Evolutionary conservation across 73 alveolate species (phyloP).

Genomic region (Uronychia setigera): DNA sequence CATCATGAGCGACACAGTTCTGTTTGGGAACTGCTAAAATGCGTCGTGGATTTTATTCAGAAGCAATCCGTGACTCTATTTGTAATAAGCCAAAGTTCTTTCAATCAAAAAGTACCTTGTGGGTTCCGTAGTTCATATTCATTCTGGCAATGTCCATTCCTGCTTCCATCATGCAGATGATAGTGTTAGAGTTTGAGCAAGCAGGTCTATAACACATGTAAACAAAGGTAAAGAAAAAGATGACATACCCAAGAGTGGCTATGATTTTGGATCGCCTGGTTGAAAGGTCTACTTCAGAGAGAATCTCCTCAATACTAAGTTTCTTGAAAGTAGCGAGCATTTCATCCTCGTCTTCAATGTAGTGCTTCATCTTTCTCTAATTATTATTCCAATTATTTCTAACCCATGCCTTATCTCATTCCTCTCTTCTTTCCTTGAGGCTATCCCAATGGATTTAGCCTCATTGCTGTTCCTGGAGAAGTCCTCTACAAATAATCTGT

Average conservation of each 20-base stretch:
- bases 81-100: not conserved
- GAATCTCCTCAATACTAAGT: no score
- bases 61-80: not conserved
- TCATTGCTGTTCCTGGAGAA: no score
- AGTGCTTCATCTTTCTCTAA: no score
- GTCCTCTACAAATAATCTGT: no score
- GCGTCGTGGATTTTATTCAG: not conserved
- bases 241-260: slow-evolving; percentile 86
- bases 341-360: no score
- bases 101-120: not conserved
- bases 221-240: not conserved
- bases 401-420: no score
- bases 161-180: not conserved
- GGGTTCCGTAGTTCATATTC: not conserved
- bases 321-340: no score
- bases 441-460: no score
- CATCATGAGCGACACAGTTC: slow-evolving; percentile 19
- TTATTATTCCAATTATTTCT: no score
- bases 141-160: slow-evolving; percentile 9
- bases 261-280: slow-evolving; percentile 85
- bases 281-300: slow-evolving; percentile 37
- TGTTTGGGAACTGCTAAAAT: not conserved
- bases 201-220: not conserved
- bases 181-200: not conserved
- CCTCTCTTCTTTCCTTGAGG: no score